Percentiles rank a stretch among this genome's conserved stretches.
Conservation (phyloP, 495 filamentous ascomycete genomes). For the Apodospora peruviana region DNA sequence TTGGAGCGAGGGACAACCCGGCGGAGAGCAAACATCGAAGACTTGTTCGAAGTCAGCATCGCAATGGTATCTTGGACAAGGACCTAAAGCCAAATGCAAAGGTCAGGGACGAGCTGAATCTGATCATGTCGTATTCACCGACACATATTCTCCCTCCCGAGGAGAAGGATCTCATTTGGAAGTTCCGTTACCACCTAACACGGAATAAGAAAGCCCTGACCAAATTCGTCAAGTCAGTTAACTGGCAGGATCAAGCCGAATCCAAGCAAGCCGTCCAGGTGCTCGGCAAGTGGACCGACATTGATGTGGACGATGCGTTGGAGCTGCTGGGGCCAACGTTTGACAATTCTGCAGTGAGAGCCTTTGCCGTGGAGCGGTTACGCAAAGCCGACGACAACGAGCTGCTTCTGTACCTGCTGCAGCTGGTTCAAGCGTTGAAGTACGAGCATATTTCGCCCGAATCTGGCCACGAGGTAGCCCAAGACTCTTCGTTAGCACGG, state of each 20-base stretch:
- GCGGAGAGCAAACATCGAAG: conserved; percentile 92
- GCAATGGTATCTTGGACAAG: conserved; percentile 87
- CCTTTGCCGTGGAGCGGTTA: conserved; percentile 88
- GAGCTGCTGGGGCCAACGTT: conserved; percentile 91
- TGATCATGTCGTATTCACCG: conserved; percentile 86
- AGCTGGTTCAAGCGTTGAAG: conserved; percentile 93
- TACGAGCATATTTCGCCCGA: conserved; percentile 71
- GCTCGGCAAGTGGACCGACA: conserved; percentile 90
- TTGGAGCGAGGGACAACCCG: conserved; percentile 82
- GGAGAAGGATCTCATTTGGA: conserved; percentile 95
- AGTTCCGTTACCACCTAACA: conserved; percentile 88
- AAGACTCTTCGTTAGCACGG: conserved; percentile 81
- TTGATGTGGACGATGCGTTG: conserved; percentile 94
- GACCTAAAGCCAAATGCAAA: conserved; percentile 97
- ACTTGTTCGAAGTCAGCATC: conserved; percentile 77
- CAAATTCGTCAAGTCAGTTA: conserved; percentile 95
- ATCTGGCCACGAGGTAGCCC: conserved; percentile 56
- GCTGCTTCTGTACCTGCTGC: conserved; percentile 83
- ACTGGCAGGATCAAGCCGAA: conserved; percentile 86
- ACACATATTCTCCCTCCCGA: conserved; percentile 80
- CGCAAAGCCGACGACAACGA: conserved; percentile 93
- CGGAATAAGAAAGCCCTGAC: conserved; percentile 90
- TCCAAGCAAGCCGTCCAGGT: conserved; percentile 83
- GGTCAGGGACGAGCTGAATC: conserved; percentile 86
- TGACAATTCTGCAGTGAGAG: conserved; percentile 78